phyloP scores from a whole-genome alignment of 2,329 filamentous ascomycete species.

The Diaporthe australafricana region DNA sequence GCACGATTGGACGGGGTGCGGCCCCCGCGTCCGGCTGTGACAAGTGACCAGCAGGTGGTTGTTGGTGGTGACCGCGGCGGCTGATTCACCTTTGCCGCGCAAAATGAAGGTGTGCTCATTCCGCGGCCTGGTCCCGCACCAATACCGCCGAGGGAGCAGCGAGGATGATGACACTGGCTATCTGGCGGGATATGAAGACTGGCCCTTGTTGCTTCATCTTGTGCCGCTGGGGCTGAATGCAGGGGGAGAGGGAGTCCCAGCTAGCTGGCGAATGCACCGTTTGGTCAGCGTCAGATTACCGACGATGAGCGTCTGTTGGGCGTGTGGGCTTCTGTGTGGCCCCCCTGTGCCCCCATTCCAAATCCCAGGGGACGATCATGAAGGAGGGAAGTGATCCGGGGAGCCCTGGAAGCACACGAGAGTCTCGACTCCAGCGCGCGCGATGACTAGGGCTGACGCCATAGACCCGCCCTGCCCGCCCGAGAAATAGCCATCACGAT shows the following conservation, averaged over 20 bases:
- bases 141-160: slow-evolving; percentile 1
- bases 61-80: slow-evolving; percentile 23
- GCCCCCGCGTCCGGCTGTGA: background rate
- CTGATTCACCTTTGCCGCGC: slow-evolving; percentile 21
- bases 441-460: slow-evolving; percentile 18
- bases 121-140: slow-evolving; percentile 7
- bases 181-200: background rate
- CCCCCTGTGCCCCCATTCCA: background rate
- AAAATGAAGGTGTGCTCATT: slow-evolving; percentile 5
- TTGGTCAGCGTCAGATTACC: slow-evolving; percentile 9
- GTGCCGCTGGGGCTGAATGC: slow-evolving; percentile 19
- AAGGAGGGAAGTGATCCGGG: slow-evolving; percentile 1
- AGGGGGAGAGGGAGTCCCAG: background rate
- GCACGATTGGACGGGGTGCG: background rate
- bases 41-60: background rate
- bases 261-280: slow-evolving; percentile 3
- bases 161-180: slow-evolving; percentile 4
- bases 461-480: slow-evolving; percentile 16
- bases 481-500: slow-evolving; percentile 10
- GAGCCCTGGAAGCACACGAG: background rate
- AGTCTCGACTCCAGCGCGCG: background rate
- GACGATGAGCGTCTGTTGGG: background rate
- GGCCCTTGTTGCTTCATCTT: slow-evolving; percentile 14
- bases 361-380: slow-evolving; percentile 11
- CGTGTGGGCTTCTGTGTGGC: background rate